phyloP scores from a whole-genome alignment of 2,329 filamentous ascomycete species.

The Hypoxylon sp. region DNA sequence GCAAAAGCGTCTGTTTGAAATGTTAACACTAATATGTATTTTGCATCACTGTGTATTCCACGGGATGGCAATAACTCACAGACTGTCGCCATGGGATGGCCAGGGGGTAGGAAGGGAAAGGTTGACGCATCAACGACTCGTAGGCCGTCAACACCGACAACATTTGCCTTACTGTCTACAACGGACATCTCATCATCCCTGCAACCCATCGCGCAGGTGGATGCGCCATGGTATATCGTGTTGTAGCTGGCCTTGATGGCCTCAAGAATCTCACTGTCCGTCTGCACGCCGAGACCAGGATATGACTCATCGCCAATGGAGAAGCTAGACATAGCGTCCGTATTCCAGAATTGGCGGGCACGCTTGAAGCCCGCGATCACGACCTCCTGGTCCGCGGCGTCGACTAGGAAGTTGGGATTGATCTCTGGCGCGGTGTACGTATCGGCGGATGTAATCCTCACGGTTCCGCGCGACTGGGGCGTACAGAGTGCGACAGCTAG shows the following conservation, averaged over 20 bases:
- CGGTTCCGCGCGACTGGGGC: slow-evolving; percentile 65
- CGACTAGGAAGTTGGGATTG: slow-evolving; percentile 53
- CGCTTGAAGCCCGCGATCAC: slow-evolving; percentile 75
- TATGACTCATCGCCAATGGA: slow-evolving; percentile 72
- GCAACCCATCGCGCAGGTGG: slow-evolving; percentile 68
- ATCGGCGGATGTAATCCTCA: slow-evolving; percentile 72
- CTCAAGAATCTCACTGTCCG: slow-evolving; percentile 69
- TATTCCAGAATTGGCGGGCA: slow-evolving; percentile 72
- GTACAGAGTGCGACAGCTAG: slow-evolving; percentile 48
- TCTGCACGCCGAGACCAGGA: slow-evolving; percentile 70
- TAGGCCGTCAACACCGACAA: slow-evolving; percentile 66
- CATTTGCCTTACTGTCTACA: slow-evolving; percentile 67
- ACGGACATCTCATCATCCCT: slow-evolving; percentile 67
- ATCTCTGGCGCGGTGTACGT: slow-evolving; percentile 52
- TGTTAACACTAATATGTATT: too few relatives aligned
- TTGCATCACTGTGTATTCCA: too few relatives aligned
- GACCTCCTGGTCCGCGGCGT: slow-evolving; percentile 71
- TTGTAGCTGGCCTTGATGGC: slow-evolving; percentile 43
- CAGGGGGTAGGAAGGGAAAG: slow-evolving; percentile 49
- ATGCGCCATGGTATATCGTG: slow-evolving; percentile 64
- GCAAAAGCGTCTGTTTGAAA: too few relatives aligned
- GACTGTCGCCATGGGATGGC: slow-evolving; percentile 48
- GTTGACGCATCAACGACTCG: slow-evolving; percentile 69
- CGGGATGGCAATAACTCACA: too few relatives aligned
- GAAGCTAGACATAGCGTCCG: slow-evolving; percentile 76